These are phyloP conservation scores for Suillus sp. DNA, from an alignment of 768 basidiomycete species.

Conservation along the genomic window DNA sequence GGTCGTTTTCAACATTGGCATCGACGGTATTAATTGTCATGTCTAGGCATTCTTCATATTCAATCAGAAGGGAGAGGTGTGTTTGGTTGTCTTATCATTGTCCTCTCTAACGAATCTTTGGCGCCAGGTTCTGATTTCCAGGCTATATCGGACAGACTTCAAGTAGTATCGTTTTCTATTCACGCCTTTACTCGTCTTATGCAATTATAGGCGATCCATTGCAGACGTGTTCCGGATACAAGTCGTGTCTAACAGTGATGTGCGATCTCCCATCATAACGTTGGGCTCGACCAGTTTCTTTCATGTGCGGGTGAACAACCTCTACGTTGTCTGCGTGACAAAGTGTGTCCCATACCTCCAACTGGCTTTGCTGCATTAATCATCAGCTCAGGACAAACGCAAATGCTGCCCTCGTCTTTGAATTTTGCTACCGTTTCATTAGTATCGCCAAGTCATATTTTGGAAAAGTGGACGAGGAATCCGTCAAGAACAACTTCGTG, in stretches of 20 bases:
- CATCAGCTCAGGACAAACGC: slow-evolving; percentile 77
- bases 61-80: slow-evolving; percentile 98
- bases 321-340: slow-evolving; percentile 94
- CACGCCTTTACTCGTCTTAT: slow-evolving; percentile 12
- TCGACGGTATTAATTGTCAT: background rate
- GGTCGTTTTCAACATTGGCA: slow-evolving; percentile 21
- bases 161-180: slow-evolving; percentile 59
- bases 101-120: slow-evolving; percentile 1
- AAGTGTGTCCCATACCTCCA: slow-evolving; percentile 58
- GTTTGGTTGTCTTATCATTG: slow-evolving; percentile 21
- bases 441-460: slow-evolving; percentile 95
- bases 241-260: slow-evolving; percentile 96
- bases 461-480: slow-evolving; percentile 97
- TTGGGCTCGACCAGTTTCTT: slow-evolving; percentile 99
- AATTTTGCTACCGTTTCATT: slow-evolving; percentile 96
- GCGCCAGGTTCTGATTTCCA: slow-evolving; percentile 86
- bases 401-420: slow-evolving; percentile 96
- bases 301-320: slow-evolving; percentile 92
- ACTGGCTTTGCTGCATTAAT: slow-evolving; percentile 5
- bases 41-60: slow-evolving; percentile 97
- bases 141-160: slow-evolving; percentile 95
- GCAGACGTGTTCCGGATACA: slow-evolving; percentile 99
- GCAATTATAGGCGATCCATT: slow-evolving; percentile 75
- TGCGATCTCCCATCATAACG: slow-evolving; percentile 95
- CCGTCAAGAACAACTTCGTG: slow-evolving; percentile 99